phyloP scores from a whole-genome alignment of 2,329 filamentous ascomycete genomes.

The Pseudogymnoascus sp. region DNA sequence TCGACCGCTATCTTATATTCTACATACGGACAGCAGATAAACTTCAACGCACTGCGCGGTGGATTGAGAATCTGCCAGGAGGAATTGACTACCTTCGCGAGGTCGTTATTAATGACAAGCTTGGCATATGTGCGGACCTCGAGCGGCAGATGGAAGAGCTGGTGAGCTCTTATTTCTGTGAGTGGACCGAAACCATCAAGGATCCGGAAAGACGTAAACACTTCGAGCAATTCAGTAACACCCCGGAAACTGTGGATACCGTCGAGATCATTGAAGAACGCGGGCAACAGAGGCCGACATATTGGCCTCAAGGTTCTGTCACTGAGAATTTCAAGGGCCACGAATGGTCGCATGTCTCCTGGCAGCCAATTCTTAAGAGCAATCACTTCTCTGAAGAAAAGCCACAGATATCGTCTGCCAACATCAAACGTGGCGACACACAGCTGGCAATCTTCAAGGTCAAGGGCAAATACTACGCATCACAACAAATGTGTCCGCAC shows the following conservation, averaged over 20 bases:
- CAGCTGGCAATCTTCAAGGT: slow-evolving; percentile 84
- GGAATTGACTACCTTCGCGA: slow-evolving; percentile 75
- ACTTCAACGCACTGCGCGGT: slow-evolving; percentile 78
- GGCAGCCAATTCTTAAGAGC: slow-evolving; percentile 71
- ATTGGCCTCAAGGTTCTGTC: slow-evolving; percentile 64
- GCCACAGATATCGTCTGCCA: slow-evolving; percentile 65
- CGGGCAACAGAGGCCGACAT: slow-evolving; percentile 62
- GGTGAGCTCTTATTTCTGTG: slow-evolving; percentile 77
- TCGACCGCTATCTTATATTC: slow-evolving; percentile 86
- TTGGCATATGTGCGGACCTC: slow-evolving; percentile 75
- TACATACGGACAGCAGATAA: slow-evolving; percentile 91
- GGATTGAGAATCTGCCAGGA: slow-evolving; percentile 76
- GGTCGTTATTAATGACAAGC: slow-evolving; percentile 75
- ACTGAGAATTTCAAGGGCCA: slow-evolving; percentile 63
- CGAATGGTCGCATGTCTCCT: slow-evolving; percentile 58
- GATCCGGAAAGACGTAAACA: slow-evolving; percentile 56
- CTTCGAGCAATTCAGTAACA: slow-evolving; percentile 82
- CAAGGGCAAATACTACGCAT: slow-evolving; percentile 70
- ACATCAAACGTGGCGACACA: slow-evolving; percentile 78
- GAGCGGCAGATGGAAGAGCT: slow-evolving; percentile 84
- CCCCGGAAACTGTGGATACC: slow-evolving; percentile 56
- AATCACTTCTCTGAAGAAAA: slow-evolving; percentile 59
- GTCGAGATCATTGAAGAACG: slow-evolving; percentile 67
- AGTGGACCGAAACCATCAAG: slow-evolving; percentile 78
- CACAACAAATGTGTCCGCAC: slow-evolving; percentile 92